These are phyloP conservation scores for Pistacia vera DNA, from an alignment of 345 rosid species.

Conservation along the genomic window DNA sequence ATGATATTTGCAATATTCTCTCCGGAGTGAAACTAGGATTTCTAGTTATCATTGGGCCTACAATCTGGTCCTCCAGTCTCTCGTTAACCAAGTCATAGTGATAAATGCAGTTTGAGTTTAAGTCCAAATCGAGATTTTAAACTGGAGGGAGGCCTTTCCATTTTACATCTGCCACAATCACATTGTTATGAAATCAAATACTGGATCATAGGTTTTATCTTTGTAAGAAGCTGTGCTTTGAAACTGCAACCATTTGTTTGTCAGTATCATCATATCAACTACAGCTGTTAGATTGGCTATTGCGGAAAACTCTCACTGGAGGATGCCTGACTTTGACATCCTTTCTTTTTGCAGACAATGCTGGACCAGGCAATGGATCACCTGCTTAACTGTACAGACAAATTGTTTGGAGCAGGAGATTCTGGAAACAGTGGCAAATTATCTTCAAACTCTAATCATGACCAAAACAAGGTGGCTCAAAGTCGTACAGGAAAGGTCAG, in stretches of 20 bases:
- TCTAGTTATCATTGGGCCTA: not conserved
- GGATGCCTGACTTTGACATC: not conserved
- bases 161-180: not conserved
- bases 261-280: not conserved
- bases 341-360: conserved; percentile 33
- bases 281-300: not conserved
- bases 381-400: conserved; percentile 62
- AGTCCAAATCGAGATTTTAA: not conserved
- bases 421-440: conserved; percentile 21
- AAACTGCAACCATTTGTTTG: not conserved
- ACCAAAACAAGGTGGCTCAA: conserved; percentile 22
- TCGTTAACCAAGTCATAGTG: not conserved
- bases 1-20: not conserved
- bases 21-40: not conserved
- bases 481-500: conserved; percentile 23
- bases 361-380: conserved; percentile 65
- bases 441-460: conserved; percentile 27
- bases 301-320: not conserved
- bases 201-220: not conserved
- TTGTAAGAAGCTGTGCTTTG: conserved; percentile 8
- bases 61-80: not conserved
- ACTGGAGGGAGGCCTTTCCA: conserved; percentile 1
- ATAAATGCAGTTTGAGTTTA: not conserved
- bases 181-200: not conserved
- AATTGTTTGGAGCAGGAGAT: conserved; percentile 48